phyloP scores from a whole-genome alignment of 129 eudicot genomes.

The Flaveria trinervia region DNA sequence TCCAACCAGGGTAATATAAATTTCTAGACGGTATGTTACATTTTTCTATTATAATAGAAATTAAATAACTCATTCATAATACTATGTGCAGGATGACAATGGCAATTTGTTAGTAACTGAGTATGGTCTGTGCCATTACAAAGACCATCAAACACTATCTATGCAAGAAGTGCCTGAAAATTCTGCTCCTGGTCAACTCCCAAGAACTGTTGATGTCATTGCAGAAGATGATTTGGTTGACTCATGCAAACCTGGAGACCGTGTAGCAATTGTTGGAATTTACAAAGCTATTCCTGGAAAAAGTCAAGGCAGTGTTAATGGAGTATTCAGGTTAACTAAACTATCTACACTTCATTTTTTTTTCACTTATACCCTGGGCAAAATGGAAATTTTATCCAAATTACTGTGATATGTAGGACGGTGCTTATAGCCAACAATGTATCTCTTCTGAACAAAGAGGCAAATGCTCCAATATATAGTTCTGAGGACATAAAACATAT shows the following conservation, averaged over 20 bases:
- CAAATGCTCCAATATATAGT: conserved; percentile 73
- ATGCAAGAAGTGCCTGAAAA: conserved; percentile 99
- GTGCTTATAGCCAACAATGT: conserved; percentile 94
- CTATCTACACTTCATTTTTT: not conserved
- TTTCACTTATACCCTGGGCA: not conserved
- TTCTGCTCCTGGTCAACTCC: conserved; percentile 99
- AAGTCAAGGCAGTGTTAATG: conserved; percentile 92
- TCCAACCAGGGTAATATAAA: conserved; percentile 73
- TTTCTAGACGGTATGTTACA: not conserved
- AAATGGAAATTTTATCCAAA: conserved; percentile 12
- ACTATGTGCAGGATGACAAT: conserved; percentile 70
- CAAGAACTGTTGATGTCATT: conserved; percentile 88
- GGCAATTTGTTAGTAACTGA: conserved; percentile 93
- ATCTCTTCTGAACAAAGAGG: conserved; percentile 80
- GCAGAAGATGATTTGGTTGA: conserved; percentile 95
- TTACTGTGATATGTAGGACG: conserved; percentile 57
- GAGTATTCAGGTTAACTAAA: conserved; percentile 79
- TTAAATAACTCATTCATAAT: conserved; percentile 9
- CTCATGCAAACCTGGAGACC: conserved; percentile 99
- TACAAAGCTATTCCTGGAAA: conserved; percentile 95
- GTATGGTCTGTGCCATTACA: conserved; percentile 85
- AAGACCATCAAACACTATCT: conserved; percentile 93
- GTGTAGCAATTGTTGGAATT: conserved; percentile 92
- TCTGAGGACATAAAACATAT: conserved; percentile 70
- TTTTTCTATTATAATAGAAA: not conserved